Conservation (phyloP, 179 eudicot genomes). For the Beta lomatogona region DNA sequence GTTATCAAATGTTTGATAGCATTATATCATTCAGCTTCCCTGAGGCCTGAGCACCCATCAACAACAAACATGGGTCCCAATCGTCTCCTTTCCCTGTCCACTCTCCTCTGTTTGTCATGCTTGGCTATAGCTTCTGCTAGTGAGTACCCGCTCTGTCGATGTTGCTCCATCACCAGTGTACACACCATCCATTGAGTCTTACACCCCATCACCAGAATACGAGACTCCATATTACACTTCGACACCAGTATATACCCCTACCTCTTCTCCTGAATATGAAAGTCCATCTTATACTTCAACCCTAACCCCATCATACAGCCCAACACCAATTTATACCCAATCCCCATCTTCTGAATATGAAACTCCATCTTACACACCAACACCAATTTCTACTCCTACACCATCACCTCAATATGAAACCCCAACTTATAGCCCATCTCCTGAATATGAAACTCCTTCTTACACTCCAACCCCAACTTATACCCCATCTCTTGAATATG, state of each 20-base stretch:
- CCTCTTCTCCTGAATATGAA: constrained; percentile 4
- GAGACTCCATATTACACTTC: not conserved
- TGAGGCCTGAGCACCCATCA: not conserved
- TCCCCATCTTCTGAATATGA: not conserved
- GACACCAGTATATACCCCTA: not conserved
- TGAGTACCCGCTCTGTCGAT: not conserved
- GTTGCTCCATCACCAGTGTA: too few species aligned
- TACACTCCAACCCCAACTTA: not conserved
- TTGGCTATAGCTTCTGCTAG: constrained; percentile 11
- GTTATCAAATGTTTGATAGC: not conserved
- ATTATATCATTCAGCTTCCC: not conserved
- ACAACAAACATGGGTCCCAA: constrained; percentile 11
- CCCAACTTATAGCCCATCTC: constrained; percentile 6
- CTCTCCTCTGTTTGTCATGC: constrained; percentile 13
- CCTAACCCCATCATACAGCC: too few species aligned
- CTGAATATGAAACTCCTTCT: not conserved
- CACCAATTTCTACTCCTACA: not conserved
- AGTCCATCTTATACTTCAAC: not conserved
- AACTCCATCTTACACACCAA: not conserved
- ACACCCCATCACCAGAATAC: not conserved
- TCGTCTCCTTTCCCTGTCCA: not conserved
- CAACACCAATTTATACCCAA: too few species aligned
- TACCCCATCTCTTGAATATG: too few species aligned
- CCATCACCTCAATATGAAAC: too few species aligned
- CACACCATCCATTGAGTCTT: too few species aligned